These are phyloP conservation scores for Lichenothelia convexa DNA, from an alignment of 495 filamentous ascomycete genomes.

Conservation along the genomic window DNA sequence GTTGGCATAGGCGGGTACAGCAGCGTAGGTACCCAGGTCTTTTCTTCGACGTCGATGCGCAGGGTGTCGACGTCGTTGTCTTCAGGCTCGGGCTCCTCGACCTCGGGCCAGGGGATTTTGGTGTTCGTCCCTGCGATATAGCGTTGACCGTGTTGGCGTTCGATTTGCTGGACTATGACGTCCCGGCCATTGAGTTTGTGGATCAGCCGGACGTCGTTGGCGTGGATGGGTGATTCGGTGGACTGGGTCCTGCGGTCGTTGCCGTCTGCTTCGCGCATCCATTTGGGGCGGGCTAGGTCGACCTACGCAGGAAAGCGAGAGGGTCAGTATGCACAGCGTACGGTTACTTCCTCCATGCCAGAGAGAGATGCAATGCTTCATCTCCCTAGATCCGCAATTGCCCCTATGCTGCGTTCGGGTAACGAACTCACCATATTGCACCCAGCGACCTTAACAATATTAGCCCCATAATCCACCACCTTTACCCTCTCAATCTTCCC, in stretches of 20 bases:
- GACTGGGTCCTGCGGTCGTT: conserved; percentile 26
- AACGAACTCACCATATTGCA: conserved; percentile 42
- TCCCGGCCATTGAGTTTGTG: conserved; percentile 43
- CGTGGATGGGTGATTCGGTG: conserved; percentile 34
- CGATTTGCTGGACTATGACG: conserved; percentile 56
- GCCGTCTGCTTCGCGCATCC: conserved; percentile 25
- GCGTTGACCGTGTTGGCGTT: conserved; percentile 15
- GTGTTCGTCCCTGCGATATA: conserved; percentile 43
- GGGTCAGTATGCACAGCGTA: not conserved
- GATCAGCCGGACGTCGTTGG: conserved; percentile 63
- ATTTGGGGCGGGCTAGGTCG: conserved; percentile 39
- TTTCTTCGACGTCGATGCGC: conserved; percentile 53
- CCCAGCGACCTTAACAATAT: conserved; percentile 42
- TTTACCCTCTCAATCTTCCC: conserved; percentile 59
- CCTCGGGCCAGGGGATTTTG: conserved; percentile 54
- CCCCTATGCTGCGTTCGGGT: too few relatives aligned
- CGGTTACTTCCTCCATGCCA: not conserved
- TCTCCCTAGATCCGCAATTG: conserved; percentile 4
- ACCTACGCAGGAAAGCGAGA: conserved; percentile 23
- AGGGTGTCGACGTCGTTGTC: conserved; percentile 51
- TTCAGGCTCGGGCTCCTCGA: conserved; percentile 25
- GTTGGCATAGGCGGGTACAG: conserved; percentile 60
- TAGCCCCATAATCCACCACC: conserved; percentile 34
- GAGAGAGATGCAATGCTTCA: not conserved
- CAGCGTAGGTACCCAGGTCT: conserved; percentile 59